These are phyloP conservation scores for Boletus vermiculosoides DNA, from an alignment of 768 basidiomycete species.

Conservation along the genomic window DNA sequence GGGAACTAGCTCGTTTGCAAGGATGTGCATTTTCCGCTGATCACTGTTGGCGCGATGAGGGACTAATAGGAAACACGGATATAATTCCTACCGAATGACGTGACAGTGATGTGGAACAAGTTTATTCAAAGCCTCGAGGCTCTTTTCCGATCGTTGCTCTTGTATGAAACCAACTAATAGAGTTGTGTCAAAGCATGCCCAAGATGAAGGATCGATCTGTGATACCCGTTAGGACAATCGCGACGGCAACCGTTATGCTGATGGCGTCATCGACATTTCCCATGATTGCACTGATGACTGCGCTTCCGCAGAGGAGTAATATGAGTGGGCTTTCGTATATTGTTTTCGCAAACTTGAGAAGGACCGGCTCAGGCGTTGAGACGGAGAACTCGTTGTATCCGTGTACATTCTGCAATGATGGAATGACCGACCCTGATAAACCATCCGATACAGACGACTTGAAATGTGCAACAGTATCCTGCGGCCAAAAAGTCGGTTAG, in stretches of 20 bases:
- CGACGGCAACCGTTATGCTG: conserved; percentile 87
- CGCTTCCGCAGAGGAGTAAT: conserved; percentile 86
- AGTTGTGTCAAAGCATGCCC: not conserved
- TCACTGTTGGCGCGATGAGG: conserved; percentile 19
- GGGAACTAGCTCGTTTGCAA: conserved; percentile 96
- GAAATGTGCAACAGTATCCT: conserved; percentile 78
- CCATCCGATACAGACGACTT: conserved; percentile 62
- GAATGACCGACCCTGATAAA: conserved; percentile 60
- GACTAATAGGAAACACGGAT: not conserved
- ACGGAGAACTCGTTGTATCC: conserved; percentile 97
- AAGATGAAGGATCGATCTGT: not conserved
- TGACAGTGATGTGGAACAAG: conserved; percentile 97
- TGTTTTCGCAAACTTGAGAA: conserved; percentile 89
- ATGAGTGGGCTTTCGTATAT: conserved; percentile 96
- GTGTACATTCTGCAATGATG: conserved; percentile 60
- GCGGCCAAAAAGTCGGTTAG: conserved; percentile 8
- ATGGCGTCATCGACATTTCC: conserved; percentile 95
- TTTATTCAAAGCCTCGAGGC: conserved; percentile 91
- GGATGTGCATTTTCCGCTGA: conserved; percentile 69
- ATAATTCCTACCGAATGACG: conserved; percentile 56
- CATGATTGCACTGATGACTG: conserved; percentile 84
- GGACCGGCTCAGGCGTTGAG: conserved; percentile 70
- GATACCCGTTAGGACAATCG: conserved; percentile 91
- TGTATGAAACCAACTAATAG: conserved; percentile 86
- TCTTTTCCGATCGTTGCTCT: conserved; percentile 92